Conservation (phyloP, 2,329 filamentous ascomycete species). For the Boeremia exigua region DNA sequence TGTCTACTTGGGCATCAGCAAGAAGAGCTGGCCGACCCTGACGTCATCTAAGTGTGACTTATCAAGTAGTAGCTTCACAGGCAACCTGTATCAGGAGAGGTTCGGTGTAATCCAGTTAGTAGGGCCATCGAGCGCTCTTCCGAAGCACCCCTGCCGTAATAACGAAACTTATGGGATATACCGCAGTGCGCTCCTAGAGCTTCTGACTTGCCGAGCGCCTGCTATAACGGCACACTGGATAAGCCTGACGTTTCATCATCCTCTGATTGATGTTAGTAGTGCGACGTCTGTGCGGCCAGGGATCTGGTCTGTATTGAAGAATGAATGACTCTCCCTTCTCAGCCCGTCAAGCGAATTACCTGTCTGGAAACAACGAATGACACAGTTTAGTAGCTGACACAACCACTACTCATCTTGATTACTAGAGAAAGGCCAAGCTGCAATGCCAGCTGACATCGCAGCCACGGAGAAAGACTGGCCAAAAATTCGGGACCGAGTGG, state of each 20-base stretch:
- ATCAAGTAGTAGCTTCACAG: no score
- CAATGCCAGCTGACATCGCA: neutral
- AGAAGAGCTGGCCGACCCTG: no score
- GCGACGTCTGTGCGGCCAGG: neutral
- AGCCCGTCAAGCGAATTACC: neutral
- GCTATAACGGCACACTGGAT: no score
- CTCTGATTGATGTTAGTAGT: neutral
- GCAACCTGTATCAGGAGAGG: no score
- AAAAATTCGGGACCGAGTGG: neutral
- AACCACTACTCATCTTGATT: neutral
- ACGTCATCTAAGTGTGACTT: no score
- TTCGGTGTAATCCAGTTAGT: no score
- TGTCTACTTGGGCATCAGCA: neutral
- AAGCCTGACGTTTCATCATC: no score
- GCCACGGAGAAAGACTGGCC: neutral
- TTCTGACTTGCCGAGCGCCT: no score
- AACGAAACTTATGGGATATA: no score
- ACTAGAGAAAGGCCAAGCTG: neutral
- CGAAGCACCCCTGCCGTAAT: no score
- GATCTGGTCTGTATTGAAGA: neutral
- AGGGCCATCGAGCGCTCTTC: no score
- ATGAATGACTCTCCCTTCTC: neutral
- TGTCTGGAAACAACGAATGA: neutral
- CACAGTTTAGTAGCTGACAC: neutral
- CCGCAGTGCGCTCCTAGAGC: no score